phyloP scores from a whole-genome alignment of 768 basidiomycete genomes.

The Fomitopsis pulvina region DNA sequence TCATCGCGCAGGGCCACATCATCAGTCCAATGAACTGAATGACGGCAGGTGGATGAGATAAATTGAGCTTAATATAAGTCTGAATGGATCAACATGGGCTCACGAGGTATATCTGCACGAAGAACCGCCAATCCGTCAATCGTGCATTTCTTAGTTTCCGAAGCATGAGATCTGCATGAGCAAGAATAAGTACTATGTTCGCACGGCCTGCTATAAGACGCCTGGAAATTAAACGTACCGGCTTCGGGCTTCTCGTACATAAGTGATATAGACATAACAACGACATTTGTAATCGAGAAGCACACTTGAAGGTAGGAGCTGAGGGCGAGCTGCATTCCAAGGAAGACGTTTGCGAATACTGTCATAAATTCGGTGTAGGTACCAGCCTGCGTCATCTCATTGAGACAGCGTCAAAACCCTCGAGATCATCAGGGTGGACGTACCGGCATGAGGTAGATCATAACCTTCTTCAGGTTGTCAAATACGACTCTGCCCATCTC shows the following conservation, averaged over 20 bases:
- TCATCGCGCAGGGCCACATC: slow-evolving; percentile 44
- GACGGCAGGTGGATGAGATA: too few relatives aligned
- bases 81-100: slow-evolving; percentile 30
- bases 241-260: too few relatives aligned
- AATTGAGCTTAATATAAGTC: slow-evolving; percentile 40
- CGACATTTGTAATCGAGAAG: slow-evolving; percentile 52
- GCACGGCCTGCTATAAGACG: too few relatives aligned
- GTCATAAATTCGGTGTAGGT: slow-evolving; percentile 55
- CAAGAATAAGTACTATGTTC: too few relatives aligned
- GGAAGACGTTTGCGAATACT: slow-evolving; percentile 47
- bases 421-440: slow-evolving; percentile 29
- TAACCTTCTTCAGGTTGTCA: slow-evolving; percentile 56
- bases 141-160: slow-evolving; percentile 49
- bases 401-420: background rate
- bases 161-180: slow-evolving; percentile 29
- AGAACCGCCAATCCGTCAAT: slow-evolving; percentile 44
- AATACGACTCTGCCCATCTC: too few relatives aligned
- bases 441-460: slow-evolving; percentile 52
- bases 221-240: too few relatives aligned
- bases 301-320: slow-evolving; percentile 50
- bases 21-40: slow-evolving; percentile 40
- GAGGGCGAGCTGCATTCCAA: slow-evolving; percentile 54
- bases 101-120: slow-evolving; percentile 54
- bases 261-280: slow-evolving; percentile 47
- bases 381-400: slow-evolving; percentile 32